phyloP scores from a whole-genome alignment of 2,329 filamentous ascomycete species.

The Fusarium sp. region DNA sequence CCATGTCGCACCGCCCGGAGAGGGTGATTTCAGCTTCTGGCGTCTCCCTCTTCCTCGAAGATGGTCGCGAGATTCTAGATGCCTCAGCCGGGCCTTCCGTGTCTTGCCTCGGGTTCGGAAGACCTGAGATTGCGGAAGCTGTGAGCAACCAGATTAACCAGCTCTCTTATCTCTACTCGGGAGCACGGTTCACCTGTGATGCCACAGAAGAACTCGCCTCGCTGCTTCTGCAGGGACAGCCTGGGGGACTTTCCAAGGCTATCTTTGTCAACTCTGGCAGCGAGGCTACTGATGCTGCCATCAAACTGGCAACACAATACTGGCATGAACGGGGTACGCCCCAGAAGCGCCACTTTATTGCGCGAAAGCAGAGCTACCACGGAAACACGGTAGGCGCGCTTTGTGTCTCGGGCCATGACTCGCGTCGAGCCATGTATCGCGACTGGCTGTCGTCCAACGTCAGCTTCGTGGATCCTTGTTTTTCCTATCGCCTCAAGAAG shows the following conservation, averaged over 20 bases:
- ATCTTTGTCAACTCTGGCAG: background rate
- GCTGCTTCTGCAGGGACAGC: constrained; percentile 36
- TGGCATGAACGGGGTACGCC: constrained; percentile 54
- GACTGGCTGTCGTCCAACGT: constrained; percentile 35
- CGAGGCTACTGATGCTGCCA: background rate
- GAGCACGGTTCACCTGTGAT: constrained; percentile 28
- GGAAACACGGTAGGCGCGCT: constrained; percentile 63
- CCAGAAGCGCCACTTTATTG: constrained; percentile 56
- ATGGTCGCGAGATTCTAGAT: background rate
- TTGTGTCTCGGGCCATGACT: constrained; percentile 49
- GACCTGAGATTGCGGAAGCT: background rate
- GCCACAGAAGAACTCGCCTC: constrained; percentile 47
- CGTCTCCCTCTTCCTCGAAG: background rate
- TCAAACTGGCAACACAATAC: constrained; percentile 44
- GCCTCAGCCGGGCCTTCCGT: background rate
- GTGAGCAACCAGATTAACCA: constrained; percentile 11
- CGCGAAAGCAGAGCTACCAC: constrained; percentile 60
- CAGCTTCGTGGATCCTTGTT: constrained; percentile 39
- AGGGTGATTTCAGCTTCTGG: background rate
- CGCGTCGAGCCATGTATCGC: constrained; percentile 20
- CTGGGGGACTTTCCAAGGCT: background rate
- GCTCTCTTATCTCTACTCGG: constrained; percentile 29
- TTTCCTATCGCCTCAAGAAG: constrained; percentile 24
- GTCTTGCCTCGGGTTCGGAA: background rate
- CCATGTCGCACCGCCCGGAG: background rate